Conservation (phyloP, 257 asterid species). For the Thymus quinquecostatus region DNA sequence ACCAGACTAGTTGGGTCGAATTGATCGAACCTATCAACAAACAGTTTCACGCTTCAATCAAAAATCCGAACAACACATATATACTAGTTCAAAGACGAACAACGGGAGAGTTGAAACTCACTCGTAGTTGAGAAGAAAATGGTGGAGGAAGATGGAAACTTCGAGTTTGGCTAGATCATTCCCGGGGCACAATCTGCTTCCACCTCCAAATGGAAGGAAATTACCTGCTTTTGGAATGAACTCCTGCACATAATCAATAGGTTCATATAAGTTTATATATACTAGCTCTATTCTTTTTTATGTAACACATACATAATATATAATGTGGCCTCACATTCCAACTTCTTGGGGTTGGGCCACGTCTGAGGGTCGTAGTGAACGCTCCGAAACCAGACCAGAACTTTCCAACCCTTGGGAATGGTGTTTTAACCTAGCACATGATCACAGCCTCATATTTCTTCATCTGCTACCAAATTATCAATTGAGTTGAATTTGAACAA, state of each 20-base stretch:
- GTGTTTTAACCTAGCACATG: constrained; percentile 57
- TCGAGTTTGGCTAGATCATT: constrained; percentile 93
- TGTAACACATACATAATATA: too few relatives aligned
- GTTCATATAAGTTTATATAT: too few relatives aligned
- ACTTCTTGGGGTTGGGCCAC: constrained; percentile 64
- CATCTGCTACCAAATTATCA: too few relatives aligned
- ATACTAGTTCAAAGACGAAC: not conserved
- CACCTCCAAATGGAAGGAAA: constrained; percentile 83
- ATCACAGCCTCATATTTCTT: too few relatives aligned
- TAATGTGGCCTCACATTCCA: constrained; percentile 69
- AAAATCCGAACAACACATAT: not conserved
- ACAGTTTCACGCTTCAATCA: not conserved
- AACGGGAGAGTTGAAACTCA: constrained; percentile 32
- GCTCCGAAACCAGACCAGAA: constrained; percentile 75
- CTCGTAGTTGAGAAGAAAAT: constrained; percentile 71
- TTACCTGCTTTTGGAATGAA: constrained; percentile 67
- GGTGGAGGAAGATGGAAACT: constrained; percentile 76
- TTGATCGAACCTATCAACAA: too few relatives aligned
- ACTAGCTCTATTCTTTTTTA: too few relatives aligned
- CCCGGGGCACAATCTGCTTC: constrained; percentile 90
- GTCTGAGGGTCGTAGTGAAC: constrained; percentile 67
- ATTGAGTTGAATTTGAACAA: too few relatives aligned
- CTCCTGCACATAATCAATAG: constrained; percentile 34
- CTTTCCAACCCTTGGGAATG: constrained; percentile 90
- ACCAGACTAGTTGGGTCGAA: constrained; percentile 50